These are phyloP conservation scores for Pestalotiopsis sp. DNA, from an alignment of 2,329 filamentous ascomycete genomes.

Conservation along the genomic window DNA sequence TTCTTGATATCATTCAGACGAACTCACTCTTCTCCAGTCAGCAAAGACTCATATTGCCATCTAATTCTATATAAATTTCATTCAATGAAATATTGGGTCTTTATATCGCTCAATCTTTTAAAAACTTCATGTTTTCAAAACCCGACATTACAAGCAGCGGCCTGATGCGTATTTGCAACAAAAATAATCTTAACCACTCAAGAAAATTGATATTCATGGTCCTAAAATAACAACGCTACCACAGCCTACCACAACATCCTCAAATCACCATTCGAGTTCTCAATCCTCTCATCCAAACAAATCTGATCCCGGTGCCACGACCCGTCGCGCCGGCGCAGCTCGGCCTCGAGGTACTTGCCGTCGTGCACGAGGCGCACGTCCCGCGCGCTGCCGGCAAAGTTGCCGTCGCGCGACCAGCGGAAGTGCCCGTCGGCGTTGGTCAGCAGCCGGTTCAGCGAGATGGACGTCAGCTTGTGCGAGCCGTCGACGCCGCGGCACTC, in stretches of 20 bases:
- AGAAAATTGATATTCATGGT: not conserved
- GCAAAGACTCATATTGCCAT: too few relatives aligned
- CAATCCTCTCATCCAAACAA: conserved; percentile 15
- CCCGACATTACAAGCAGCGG: too few relatives aligned
- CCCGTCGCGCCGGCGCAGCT: conserved; percentile 10
- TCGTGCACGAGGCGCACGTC: conserved; percentile 18
- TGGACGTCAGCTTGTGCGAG: conserved; percentile 17
- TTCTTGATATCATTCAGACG: too few relatives aligned
- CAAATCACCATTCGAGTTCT: conserved; percentile 13
- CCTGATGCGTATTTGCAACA: not conserved
- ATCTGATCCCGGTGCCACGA: conserved; percentile 10
- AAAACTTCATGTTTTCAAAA: too few relatives aligned
- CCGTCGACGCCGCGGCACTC: conserved; percentile 19
- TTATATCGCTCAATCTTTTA: too few relatives aligned
- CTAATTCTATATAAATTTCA: too few relatives aligned
- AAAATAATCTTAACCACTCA: not conserved
- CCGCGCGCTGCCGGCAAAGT: conserved; percentile 19
- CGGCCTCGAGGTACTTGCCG: conserved; percentile 15
- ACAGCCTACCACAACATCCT: conserved; percentile 6
- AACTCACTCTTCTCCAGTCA: too few relatives aligned
- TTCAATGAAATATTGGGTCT: too few relatives aligned
- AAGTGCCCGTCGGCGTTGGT: conserved; percentile 20
- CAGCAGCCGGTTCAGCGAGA: conserved; percentile 20
- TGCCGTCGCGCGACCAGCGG: conserved; percentile 17
- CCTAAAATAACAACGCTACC: too few relatives aligned